phyloP scores from a whole-genome alignment of 495 filamentous ascomycete species.

The Geopyxis carbonaria region DNA sequence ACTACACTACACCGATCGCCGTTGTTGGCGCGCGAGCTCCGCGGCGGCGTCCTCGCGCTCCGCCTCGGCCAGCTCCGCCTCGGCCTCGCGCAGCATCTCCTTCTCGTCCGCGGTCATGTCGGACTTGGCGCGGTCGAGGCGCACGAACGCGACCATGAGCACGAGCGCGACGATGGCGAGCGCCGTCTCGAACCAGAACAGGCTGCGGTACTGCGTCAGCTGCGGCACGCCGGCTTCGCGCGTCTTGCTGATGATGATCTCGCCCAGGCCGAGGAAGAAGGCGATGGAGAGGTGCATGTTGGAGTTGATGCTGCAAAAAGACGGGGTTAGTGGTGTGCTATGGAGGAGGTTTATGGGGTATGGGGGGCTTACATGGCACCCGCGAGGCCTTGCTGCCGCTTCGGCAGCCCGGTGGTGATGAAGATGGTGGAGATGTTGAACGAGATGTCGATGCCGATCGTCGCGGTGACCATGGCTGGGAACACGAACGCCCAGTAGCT shows the following conservation, averaged over 20 bases:
- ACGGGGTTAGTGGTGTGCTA: slow-evolving; percentile 4
- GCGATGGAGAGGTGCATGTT: slow-evolving; percentile 67
- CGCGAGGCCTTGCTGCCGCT: slow-evolving; percentile 54
- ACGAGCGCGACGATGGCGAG: slow-evolving; percentile 38
- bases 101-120: slow-evolving; percentile 55
- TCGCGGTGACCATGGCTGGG: slow-evolving; percentile 66
- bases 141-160: slow-evolving; percentile 43
- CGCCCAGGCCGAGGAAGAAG: slow-evolving; percentile 59
- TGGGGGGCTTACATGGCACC: slow-evolving; percentile 37
- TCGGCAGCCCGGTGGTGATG: slow-evolving; percentile 57
- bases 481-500: slow-evolving; percentile 61
- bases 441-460: slow-evolving; percentile 66
- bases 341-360: not conserved
- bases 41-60: too few species aligned
- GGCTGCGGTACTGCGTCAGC: slow-evolving; percentile 39
- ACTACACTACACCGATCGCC: too few species aligned
- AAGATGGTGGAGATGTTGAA: slow-evolving; percentile 77
- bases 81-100: slow-evolving; percentile 14
- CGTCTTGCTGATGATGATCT: slow-evolving; percentile 45
- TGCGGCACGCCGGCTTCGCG: slow-evolving; percentile 28
- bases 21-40: too few species aligned
- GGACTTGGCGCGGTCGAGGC: slow-evolving; percentile 48
- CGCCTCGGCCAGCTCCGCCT: too few species aligned
- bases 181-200: slow-evolving; percentile 52
- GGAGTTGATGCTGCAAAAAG: slow-evolving; percentile 34